Evolutionary conservation across 2,329 filamentous ascomycete genomes (phyloP).

Genomic region (Penicillium rolfsii): DNA sequence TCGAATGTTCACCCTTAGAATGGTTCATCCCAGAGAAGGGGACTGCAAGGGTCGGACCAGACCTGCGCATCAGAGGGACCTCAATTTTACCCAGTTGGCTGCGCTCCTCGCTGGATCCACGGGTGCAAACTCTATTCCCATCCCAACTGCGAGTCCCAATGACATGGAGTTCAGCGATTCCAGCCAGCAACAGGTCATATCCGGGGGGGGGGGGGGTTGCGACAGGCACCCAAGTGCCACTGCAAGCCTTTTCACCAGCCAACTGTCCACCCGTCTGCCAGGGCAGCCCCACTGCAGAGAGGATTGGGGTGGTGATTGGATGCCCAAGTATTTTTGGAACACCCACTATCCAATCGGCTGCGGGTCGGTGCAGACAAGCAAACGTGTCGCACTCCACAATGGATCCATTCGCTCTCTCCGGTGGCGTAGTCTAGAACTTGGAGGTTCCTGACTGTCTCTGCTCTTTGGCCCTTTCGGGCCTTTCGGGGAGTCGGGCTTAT

Average conservation of each 20-base stretch:
- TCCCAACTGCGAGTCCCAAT: neutral
- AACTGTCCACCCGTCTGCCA: slow-evolving; percentile 9
- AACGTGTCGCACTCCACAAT: slow-evolving; percentile 30
- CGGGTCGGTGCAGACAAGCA: slow-evolving; percentile 11
- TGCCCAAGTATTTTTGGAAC: slow-evolving; percentile 24
- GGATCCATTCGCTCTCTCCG: slow-evolving; percentile 15
- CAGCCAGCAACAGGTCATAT: neutral
- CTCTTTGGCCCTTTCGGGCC: neutral
- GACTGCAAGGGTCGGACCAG: slow-evolving; percentile 7
- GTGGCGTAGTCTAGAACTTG: slow-evolving; percentile 32
- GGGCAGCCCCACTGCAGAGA: neutral
- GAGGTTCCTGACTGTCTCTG: neutral
- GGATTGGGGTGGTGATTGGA: slow-evolving; percentile 17
- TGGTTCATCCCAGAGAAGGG: neutral
- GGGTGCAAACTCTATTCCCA: slow-evolving; percentile 3
- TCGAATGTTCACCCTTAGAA: neutral
- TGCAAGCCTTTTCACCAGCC: neutral
- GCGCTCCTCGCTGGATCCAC: neutral
- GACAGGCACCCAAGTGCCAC: slow-evolving; percentile 7
- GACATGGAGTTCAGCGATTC: neutral
- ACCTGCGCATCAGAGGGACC: slow-evolving; percentile 5
- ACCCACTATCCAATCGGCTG: slow-evolving; percentile 9
- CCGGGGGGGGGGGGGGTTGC: neutral
- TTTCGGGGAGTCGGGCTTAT: slow-evolving; percentile 4
- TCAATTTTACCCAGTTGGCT: neutral